Base-by-base conservation (phyloP, 176 grass and related monocot genomes). In the Chloris gayana region DNA sequence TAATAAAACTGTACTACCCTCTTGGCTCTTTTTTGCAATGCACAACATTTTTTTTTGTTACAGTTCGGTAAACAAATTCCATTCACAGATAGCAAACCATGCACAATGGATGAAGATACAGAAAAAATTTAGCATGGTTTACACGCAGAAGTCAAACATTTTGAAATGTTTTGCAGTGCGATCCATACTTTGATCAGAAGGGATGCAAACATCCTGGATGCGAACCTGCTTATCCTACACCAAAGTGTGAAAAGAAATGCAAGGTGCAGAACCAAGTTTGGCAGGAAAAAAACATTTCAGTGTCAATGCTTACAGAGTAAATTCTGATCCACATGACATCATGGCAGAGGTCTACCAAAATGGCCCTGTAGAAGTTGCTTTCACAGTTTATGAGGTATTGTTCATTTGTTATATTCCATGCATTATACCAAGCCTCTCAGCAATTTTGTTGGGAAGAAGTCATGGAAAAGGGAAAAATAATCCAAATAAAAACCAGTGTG, bases 171-270 rank as follows among this genome's bases (percentile, higher is more conserved):
- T 83, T 89, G 92, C 86, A 98, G 95, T 95, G 92, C 5, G 90
- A 98, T 84, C 95, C 95, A 74, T 97, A 97, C 78, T 97, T 97
- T 51, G 95, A 97, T 88, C 84, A 92, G 67, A 76, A 53, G 0
- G 91, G 91, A 67, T 97, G 91, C 69, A 7, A 71, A 18, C 95
- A 97, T 86, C 95, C 95, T 42, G 92, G 95, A 45, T 98, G 95
- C 10, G 95, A 94, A 77, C 95, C 95, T 69, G 74, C 66, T 58
- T 98, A 93, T 81, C 59, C 74, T 78, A 98, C 92, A 53, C 92
- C 92, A 5, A 18, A 46, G 35, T 98, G 95, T 79, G 83, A 87
- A 83, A 98, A 94, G 84, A 91, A 94, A 84, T 98, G 95, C 76
- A 84, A 93, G 87, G 88, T 65, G 53, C 77, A 93, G 70, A 98